Evolutionary conservation across 768 basidiomycete species (phyloP).

Genomic region (Sporobolomyces pararoseus): DNA sequence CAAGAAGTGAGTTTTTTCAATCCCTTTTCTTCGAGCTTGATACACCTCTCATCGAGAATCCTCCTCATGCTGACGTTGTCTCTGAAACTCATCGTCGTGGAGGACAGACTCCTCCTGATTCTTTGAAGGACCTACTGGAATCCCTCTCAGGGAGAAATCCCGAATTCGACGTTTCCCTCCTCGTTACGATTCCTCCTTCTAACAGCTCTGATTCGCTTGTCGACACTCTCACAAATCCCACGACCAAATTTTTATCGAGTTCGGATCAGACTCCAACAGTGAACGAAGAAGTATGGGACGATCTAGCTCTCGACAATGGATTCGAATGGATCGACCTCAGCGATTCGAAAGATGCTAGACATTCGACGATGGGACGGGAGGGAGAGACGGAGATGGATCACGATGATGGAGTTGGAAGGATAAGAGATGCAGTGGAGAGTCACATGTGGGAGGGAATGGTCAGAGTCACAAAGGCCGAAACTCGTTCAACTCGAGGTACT

Average conservation of each 20-base stretch:
- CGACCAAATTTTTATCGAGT: too few species aligned
- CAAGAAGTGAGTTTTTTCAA: not conserved
- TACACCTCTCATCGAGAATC: not conserved
- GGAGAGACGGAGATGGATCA: not conserved
- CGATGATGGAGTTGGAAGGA: not conserved
- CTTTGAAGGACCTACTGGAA: not conserved
- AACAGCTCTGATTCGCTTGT: not conserved
- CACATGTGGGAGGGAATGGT: slow-evolving; percentile 13
- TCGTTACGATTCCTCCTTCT: slow-evolving; percentile 10
- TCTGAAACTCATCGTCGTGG: too few species aligned
- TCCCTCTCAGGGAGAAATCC: not conserved
- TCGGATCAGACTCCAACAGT: too few species aligned
- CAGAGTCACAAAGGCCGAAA: not conserved
- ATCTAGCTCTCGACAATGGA: slow-evolving; percentile 15
- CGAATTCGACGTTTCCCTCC: slow-evolving; percentile 28
- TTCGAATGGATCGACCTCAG: slow-evolving; percentile 29
- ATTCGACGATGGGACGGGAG: not conserved
- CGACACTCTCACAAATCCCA: not conserved
- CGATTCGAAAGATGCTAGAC: too few species aligned
- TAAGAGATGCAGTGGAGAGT: slow-evolving; percentile 13
- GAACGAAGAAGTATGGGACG: slow-evolving; percentile 17
- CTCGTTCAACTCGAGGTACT: not conserved
- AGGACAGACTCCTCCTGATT: not conserved
- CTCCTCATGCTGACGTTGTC: too few species aligned
- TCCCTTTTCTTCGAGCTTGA: not conserved